Evolutionary conservation across 257 asterid genomes (phyloP), one percentile per base, ranked within the genome.

Genomic region (Orobanche coerulescens): DNA sequence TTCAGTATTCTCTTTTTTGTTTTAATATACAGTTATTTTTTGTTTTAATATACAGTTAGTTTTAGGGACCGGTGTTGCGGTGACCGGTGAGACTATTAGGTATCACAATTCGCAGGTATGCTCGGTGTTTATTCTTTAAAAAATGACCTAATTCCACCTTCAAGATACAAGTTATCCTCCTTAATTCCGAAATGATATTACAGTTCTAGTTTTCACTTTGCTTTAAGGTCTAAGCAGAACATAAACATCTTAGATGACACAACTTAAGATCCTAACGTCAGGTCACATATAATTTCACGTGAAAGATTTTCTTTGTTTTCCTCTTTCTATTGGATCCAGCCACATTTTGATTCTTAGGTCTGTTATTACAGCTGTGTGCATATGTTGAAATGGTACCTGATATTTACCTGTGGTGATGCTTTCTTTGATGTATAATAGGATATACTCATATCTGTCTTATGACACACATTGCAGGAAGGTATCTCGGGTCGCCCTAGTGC

Each of bases 381-480:
- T 19, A 48, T 46, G 15, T 36, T n/a, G 22, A 6, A 23, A 47
- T 9, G 58, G 39, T 46, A 52, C 42, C 24, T 8, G 19, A 18
- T 26, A n/a, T 68, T 46, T 56, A 46, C 18, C 22, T 12, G 30
- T 33, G 16, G 19, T 37, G 39, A 51, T 59, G 26, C 34, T 5
- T 19, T 24, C 23, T 60, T 54, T 64, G 61, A 31, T 58, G 44
- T 31, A 11, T 24, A n/a, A n/a, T n/a, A n/a, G 19, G 10, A 58
- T 39, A n/a, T 40, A 66, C 54, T 60, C 51, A 42, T 49, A 12
- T 60, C 3, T 36, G n/a, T 62, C 18, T 53, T 49, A 19, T 59
- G 37, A 31, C 15, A 14, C 15, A 14, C 69, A 48, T 61, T 59
- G 66, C 77, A 79, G 81, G 75, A 65, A 23, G 77, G 68, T 47